Base-by-base conservation (phyloP, 345 rosid genomes). In the Pistacia vera region DNA sequence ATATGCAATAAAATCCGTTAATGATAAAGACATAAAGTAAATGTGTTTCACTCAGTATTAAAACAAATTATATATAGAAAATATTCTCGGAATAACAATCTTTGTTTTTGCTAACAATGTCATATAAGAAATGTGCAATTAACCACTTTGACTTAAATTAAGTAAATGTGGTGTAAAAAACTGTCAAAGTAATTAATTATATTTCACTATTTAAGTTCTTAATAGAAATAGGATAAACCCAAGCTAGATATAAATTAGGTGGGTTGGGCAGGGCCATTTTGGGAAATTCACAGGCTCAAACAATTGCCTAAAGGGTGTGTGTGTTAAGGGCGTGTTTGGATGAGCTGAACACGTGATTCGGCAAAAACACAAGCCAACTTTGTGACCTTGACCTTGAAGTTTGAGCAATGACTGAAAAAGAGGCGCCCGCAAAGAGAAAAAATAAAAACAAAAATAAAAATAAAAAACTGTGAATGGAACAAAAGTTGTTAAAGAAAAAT, bases 161-260 rank as follows among this genome's bases (percentile, higher is more conserved):
- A 69, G 25, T 69, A 18, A 69, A 69, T 54, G 72, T 33, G 13
- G 11, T 68, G 59, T 51, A 68, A 68, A 62, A 68, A 68, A 48
- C 72, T 17, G 72, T 18, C 49, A 11, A 44, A 35, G 30, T 10
- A 28, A 5, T 13, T 49, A 58, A 13, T 14, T 35, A n/a, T 13
- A 52, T 51, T 68, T 5, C 6, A 4, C 11, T 16, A 52, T n/a
- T 49, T 51, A 49, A 41, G 2, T 22, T 28, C 8, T 7, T 0
- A 13, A 13, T 14, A 7, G 25, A 48, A 4, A 22, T 48, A 5
- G 13, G n/a, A 67, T 17, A 13, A 48, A 2, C 17, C n/a, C 46
- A 17, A 8, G 20, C 44, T 18, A 2, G 33, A 2, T 30, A 1
- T 30, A 30, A 16, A 68, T 46, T 46, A 46, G 30, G 16, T 28